Conservation (phyloP, 2,329 filamentous ascomycete genomes). For the Diaporthe australafricana region DNA sequence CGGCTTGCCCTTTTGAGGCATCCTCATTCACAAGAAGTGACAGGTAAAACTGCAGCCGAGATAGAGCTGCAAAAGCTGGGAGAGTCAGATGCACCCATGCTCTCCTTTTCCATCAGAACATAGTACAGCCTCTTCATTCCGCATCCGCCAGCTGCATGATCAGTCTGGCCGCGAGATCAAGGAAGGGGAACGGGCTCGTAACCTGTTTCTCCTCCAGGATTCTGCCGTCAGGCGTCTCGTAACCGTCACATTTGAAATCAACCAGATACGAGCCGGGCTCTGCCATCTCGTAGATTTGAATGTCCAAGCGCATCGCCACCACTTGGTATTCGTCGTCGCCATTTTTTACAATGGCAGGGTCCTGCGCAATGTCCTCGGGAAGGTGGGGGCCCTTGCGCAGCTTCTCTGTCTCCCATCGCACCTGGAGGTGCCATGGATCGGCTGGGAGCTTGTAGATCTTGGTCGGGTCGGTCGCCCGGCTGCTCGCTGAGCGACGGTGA, state of each 20-base stretch:
- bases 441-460: slow-evolving; percentile 86
- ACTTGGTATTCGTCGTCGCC: slow-evolving; percentile 68
- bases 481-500: slow-evolving; percentile 46
- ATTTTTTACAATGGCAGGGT: slow-evolving; percentile 48
- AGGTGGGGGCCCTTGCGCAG: slow-evolving; percentile 53
- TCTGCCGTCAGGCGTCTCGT: slow-evolving; percentile 82
- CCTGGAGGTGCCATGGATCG: slow-evolving; percentile 94
- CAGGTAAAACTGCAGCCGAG: background rate
- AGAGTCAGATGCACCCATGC: background rate
- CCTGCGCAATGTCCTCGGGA: slow-evolving; percentile 43
- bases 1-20: background rate
- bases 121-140: slow-evolving; percentile 57
- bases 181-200: slow-evolving; percentile 93
- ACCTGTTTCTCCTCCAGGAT: slow-evolving; percentile 92
- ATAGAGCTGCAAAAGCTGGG: background rate
- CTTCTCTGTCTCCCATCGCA: slow-evolving; percentile 85
- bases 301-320: slow-evolving; percentile 94
- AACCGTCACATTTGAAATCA: slow-evolving; percentile 98
- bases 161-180: slow-evolving; percentile 91
- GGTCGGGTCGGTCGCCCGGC: slow-evolving; percentile 59
- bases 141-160: slow-evolving; percentile 94
- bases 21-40: background rate
- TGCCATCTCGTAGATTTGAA: slow-evolving; percentile 90
- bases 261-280: slow-evolving; percentile 94
- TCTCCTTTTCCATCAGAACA: background rate